Conservation (phyloP, 768 basidiomycete genomes). For the Tephrocybe sp. region DNA sequence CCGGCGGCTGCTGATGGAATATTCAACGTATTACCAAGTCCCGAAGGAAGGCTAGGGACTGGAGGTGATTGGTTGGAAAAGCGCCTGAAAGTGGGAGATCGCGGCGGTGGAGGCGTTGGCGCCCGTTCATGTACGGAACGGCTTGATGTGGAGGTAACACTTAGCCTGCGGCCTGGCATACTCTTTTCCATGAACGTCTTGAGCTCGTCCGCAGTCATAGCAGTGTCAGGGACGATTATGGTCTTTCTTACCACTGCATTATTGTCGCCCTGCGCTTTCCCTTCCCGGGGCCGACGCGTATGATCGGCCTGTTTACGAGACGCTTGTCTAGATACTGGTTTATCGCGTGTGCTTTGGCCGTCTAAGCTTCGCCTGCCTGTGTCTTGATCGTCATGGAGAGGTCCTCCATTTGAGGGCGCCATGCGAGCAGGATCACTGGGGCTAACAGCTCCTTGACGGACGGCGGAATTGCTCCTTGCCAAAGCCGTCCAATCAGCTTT, state of each 20-base stretch:
- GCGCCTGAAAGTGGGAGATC: slow-evolving; percentile 47
- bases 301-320: slow-evolving; percentile 35
- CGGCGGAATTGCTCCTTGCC: slow-evolving; percentile 41
- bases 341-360: slow-evolving; percentile 22
- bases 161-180: slow-evolving; percentile 58
- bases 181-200: slow-evolving; percentile 53
- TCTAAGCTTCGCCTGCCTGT: slow-evolving; percentile 24
- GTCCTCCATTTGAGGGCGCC: slow-evolving; percentile 11
- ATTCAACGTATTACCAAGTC: slow-evolving; percentile 41
- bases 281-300: slow-evolving; percentile 40
- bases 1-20: slow-evolving; percentile 35
- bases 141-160: slow-evolving; percentile 57
- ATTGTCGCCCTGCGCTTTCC: slow-evolving; percentile 27
- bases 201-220: slow-evolving; percentile 54
- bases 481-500: slow-evolving; percentile 44
- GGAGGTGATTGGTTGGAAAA: slow-evolving; percentile 75
- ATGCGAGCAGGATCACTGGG: slow-evolving; percentile 25
- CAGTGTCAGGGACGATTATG: slow-evolving; percentile 70
- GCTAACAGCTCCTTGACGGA: slow-evolving; percentile 26
- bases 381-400: slow-evolving; percentile 16
- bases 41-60: slow-evolving; percentile 59
- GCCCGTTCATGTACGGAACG: slow-evolving; percentile 79
- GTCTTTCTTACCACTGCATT: slow-evolving; percentile 72
- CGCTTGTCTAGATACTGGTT: slow-evolving; percentile 32
- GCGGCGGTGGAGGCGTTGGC: slow-evolving; percentile 83